A percentile compares a stretch with the other conserved stretches of the same genome.
Evolutionary conservation across 2,329 filamentous ascomycete genomes (phyloP).

Genomic region (Alternaria sp.): DNA sequence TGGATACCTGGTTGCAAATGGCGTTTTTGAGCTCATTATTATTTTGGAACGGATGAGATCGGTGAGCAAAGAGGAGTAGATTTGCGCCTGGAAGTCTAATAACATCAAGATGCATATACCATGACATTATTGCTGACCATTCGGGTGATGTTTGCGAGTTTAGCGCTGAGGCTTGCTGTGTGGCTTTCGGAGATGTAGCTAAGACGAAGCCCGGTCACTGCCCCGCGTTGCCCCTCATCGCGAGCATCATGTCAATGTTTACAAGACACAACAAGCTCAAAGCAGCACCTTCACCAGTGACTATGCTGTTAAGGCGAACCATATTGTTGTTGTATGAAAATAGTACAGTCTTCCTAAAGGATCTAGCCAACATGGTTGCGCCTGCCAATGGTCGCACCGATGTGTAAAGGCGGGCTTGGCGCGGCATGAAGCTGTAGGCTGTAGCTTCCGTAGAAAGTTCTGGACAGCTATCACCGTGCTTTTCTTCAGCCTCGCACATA

Average conservation of each 20-base stretch:
- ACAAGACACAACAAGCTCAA: constrained; percentile 3
- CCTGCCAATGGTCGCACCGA: not conserved
- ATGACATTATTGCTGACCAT: not conserved
- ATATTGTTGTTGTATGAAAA: not conserved
- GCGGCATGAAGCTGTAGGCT: constrained; percentile 20
- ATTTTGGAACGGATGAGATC: not conserved
- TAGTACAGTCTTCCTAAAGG: not conserved
- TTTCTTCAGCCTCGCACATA: constrained; percentile 29
- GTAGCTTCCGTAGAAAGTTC: constrained; percentile 43
- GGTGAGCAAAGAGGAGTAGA: not conserved
- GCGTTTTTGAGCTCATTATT: constrained; percentile 3
- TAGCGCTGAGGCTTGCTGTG: not conserved
- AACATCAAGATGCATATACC: not conserved
- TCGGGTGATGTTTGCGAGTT: not conserved
- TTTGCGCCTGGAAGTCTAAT: not conserved
- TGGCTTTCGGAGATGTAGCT: not conserved
- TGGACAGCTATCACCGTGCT: constrained; percentile 32
- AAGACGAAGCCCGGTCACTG: constrained; percentile 1
- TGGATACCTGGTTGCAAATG: constrained; percentile 10
- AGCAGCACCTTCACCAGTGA: not conserved
- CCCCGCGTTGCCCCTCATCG: constrained; percentile 40
- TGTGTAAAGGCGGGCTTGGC: constrained; percentile 30
- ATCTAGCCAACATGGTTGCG: not conserved
- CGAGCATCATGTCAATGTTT: constrained; percentile 15
- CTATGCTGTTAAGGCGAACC: not conserved